phyloP scores from a whole-genome alignment of 2,329 filamentous ascomycete genomes.

The Pseudogymnoascus sp. region DNA sequence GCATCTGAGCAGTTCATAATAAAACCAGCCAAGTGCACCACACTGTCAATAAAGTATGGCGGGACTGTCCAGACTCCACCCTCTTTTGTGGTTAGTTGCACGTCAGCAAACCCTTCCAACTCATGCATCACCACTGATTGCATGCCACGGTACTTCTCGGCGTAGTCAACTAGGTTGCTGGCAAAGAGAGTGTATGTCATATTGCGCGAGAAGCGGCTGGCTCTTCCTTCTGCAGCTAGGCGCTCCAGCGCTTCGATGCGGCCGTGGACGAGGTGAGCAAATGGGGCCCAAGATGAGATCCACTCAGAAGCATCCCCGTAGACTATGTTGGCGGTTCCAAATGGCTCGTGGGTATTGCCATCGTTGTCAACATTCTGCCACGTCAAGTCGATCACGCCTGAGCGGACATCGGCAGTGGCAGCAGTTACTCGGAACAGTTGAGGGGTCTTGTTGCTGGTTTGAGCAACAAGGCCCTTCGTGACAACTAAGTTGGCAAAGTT shows the following conservation, averaged over 20 bases:
- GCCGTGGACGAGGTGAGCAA: constrained; percentile 43
- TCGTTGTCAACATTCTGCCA: constrained; percentile 32
- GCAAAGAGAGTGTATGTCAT: constrained; percentile 20
- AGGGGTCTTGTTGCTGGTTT: constrained; percentile 25
- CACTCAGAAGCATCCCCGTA: constrained; percentile 39
- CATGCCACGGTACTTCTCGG: constrained; percentile 18
- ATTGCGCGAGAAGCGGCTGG: constrained; percentile 47
- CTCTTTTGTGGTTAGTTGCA: constrained; percentile 21
- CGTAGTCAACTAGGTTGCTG: constrained; percentile 22
- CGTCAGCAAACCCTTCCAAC: constrained; percentile 20
- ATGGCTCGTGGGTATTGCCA: constrained; percentile 25
- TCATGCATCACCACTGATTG: constrained; percentile 23
- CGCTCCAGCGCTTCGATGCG: constrained; percentile 33
- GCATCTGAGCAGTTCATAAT: constrained; percentile 22
- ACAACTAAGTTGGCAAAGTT: constrained; percentile 34
- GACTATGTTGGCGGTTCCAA: constrained; percentile 40
- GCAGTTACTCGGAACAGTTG: constrained; percentile 23
- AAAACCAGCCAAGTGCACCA: constrained; percentile 19
- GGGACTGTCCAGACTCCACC: constrained; percentile 19
- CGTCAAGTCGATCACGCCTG: constrained; percentile 5
- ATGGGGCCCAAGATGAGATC: constrained; percentile 43
- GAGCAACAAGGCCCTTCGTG: constrained; percentile 28
- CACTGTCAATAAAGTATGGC: constrained; percentile 20
- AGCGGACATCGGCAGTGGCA: constrained; percentile 17
- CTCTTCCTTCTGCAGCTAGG: constrained; percentile 44